phyloP scores from a whole-genome alignment of 2,329 filamentous ascomycete genomes.

The Aspergillus ruber region DNA sequence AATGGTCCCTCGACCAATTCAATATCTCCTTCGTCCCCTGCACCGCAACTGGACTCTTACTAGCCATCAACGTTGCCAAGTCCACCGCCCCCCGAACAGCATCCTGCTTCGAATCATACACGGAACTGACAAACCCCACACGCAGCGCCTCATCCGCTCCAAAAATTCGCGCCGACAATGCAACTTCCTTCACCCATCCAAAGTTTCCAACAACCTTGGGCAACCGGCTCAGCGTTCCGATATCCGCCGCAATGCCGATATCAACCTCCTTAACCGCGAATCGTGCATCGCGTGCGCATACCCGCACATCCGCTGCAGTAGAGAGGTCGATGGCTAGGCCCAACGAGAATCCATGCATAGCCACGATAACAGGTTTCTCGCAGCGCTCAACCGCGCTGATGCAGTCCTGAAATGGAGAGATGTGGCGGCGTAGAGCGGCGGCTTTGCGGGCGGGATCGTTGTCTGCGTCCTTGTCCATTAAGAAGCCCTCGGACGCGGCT shows the following conservation, averaged over 20 bases:
- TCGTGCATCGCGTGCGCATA: slow-evolving; percentile 29
- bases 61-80: slow-evolving; percentile 60
- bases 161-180: slow-evolving; percentile 39
- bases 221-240: slow-evolving; percentile 42
- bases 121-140: slow-evolving; percentile 39
- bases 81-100: slow-evolving; percentile 58
- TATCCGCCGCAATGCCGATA: slow-evolving; percentile 44
- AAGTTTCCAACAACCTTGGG: slow-evolving; percentile 42
- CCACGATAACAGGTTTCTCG: slow-evolving; percentile 83
- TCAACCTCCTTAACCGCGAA: slow-evolving; percentile 46
- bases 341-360: slow-evolving; percentile 70
- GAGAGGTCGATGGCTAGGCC: slow-evolving; percentile 67
- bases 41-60: slow-evolving; percentile 82
- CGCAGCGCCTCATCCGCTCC: slow-evolving; percentile 38
- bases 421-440: slow-evolving; percentile 56
- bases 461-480: slow-evolving; percentile 31
- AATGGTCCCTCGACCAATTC: slow-evolving; percentile 73
- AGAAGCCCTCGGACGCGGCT: slow-evolving; percentile 53
- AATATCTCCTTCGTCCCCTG: slow-evolving; percentile 82
- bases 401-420: slow-evolving; percentile 73
- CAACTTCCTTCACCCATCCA: slow-evolving; percentile 46
- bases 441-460: slow-evolving; percentile 61
- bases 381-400: slow-evolving; percentile 74
- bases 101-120: slow-evolving; percentile 49
- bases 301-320: slow-evolving; percentile 38